Evolutionary conservation across 2,329 filamentous ascomycete species (phyloP).

Genomic region (Hypoxylon sp.): DNA sequence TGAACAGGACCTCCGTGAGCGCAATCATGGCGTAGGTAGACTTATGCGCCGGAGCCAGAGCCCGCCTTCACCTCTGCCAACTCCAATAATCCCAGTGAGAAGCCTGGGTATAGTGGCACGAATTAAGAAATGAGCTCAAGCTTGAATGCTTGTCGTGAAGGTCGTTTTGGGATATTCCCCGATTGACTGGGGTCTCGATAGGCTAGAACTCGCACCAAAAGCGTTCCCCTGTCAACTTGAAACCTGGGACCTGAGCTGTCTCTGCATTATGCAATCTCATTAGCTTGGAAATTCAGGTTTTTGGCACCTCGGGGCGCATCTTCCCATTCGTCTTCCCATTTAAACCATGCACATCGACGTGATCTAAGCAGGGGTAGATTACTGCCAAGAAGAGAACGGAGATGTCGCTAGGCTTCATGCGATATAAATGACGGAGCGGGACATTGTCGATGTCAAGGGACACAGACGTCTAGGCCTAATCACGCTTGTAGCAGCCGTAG

Average conservation of each 20-base stretch:
- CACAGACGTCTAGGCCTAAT: not conserved
- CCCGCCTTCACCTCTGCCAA: not conserved
- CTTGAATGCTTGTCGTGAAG: slow-evolving; percentile 12
- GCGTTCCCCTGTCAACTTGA: slow-evolving; percentile 10
- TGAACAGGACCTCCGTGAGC: slow-evolving; percentile 18
- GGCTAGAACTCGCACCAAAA: slow-evolving; percentile 17
- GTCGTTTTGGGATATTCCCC: slow-evolving; percentile 28
- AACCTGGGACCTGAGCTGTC: slow-evolving; percentile 38
- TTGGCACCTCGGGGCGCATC: slow-evolving; percentile 19
- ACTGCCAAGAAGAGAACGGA: not conserved
- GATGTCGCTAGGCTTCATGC: slow-evolving; percentile 36
- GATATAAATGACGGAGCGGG: slow-evolving; percentile 39
- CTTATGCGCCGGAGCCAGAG: too few relatives aligned
- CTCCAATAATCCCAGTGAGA: slow-evolving; percentile 12
- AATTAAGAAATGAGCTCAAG: slow-evolving; percentile 17
- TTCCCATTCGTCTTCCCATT: slow-evolving; percentile 34
- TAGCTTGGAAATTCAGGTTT: slow-evolving; percentile 45
- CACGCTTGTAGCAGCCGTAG: slow-evolving; percentile 13
- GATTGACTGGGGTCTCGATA: slow-evolving; percentile 17
- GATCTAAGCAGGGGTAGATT: slow-evolving; percentile 20
- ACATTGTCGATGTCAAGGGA: slow-evolving; percentile 19
- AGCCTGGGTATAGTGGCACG: slow-evolving; percentile 18
- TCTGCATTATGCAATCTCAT: slow-evolving; percentile 47
- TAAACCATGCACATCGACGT: slow-evolving; percentile 31
- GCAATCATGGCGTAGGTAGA: not conserved